Percentiles rank a stretch among this genome's conserved stretches.
Conservation (phyloP, 352 stramenopile genomes). For the Aphanomyces euteiches region DNA sequence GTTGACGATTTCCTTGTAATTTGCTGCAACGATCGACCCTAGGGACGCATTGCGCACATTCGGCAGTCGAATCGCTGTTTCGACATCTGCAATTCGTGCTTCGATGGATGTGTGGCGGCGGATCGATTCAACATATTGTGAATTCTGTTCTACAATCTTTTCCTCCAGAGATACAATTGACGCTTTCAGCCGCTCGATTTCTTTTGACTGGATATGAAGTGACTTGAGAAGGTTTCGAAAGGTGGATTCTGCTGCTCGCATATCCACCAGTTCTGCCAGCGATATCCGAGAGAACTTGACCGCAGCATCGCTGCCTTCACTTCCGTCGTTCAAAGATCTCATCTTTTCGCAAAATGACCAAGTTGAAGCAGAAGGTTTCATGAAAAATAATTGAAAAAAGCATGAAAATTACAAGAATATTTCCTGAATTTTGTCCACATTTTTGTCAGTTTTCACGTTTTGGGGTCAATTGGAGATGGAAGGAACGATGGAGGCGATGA, state of each 20-base stretch:
- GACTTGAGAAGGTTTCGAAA: neutral
- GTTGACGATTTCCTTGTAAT: slow-evolving; percentile 18
- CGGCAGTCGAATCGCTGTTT: neutral
- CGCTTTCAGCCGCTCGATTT: neutral
- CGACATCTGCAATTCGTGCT: neutral
- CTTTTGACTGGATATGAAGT: neutral
- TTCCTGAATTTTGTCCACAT: no score
- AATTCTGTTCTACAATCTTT: neutral
- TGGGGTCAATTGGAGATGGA: no score
- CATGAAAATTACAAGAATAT: no score
- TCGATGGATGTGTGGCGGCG: neutral
- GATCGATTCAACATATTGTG: neutral
- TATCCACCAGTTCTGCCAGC: slow-evolving; percentile 11
- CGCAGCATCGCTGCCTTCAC: no score
- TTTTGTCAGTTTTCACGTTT: no score
- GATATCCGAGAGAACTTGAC: neutral
- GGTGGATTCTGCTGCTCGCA: slow-evolving; percentile 7
- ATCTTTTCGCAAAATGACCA: neutral
- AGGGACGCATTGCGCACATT: slow-evolving; percentile 4
- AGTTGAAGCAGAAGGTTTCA: neutral
- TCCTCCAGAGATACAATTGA: slow-evolving; percentile 1
- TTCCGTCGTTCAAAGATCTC: neutral
- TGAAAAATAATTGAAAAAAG: no score
- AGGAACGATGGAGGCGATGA: no score
- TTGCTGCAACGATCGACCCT: slow-evolving; percentile 1